Conservation (phyloP, 495 filamentous ascomycete species). For the Opeltia flavorubescens region DNA sequence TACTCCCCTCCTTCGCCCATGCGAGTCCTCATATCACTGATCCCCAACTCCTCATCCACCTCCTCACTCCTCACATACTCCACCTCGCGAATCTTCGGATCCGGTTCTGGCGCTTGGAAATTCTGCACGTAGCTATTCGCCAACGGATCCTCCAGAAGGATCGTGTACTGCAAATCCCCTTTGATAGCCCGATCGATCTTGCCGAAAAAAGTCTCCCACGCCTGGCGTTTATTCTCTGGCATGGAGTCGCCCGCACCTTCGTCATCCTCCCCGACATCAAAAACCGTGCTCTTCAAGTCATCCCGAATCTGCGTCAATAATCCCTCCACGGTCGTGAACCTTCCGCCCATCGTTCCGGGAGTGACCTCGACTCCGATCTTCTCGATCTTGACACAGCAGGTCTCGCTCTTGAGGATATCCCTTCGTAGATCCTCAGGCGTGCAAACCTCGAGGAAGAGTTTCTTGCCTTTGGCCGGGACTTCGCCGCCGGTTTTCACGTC, state of each 20-base stretch:
- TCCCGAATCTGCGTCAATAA: conserved; percentile 85
- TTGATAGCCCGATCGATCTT: conserved; percentile 62
- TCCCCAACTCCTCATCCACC: conserved; percentile 82
- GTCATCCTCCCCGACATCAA: conserved; percentile 47
- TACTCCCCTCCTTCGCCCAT: conserved; percentile 53
- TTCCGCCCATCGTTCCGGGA: conserved; percentile 85
- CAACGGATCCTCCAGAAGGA: conserved; percentile 75
- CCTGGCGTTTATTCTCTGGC: conserved; percentile 38
- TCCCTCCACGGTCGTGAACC: conserved; percentile 94
- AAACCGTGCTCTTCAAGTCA: conserved; percentile 74
- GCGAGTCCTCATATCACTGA: conserved; percentile 86
- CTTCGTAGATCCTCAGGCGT: conserved; percentile 64
- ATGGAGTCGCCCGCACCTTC: conserved; percentile 56
- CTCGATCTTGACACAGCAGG: conserved; percentile 67
- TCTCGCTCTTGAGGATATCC: conserved; percentile 95
- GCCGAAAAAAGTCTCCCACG: conserved; percentile 72
- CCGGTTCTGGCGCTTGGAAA: conserved; percentile 50
- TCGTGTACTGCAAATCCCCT: conserved; percentile 70
- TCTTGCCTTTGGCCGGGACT: conserved; percentile 74
- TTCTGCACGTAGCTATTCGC: conserved; percentile 91
- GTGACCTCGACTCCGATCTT: conserved; percentile 74
- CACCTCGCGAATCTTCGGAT: conserved; percentile 66
- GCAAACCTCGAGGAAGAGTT: conserved; percentile 64
- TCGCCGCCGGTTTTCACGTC: conserved; percentile 95
- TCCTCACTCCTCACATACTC: conserved; percentile 80